Percentiles rank a stretch among this genome's conserved stretches.
phyloP scores from a whole-genome alignment of 2,329 filamentous ascomycete species.

The Aulographum hederae region DNA sequence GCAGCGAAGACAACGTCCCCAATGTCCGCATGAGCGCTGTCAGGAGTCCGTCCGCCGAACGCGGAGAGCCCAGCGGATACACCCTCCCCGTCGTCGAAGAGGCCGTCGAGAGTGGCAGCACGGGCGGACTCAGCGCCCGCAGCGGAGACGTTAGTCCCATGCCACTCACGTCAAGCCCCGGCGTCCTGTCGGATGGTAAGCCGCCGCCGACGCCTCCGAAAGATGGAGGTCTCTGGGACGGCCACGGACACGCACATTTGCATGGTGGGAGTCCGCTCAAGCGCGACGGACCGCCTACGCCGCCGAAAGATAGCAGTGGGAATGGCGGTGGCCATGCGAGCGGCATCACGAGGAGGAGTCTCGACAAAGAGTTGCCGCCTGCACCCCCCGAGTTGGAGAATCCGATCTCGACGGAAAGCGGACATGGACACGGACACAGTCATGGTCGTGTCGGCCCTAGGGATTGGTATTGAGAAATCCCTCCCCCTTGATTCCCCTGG shows the following conservation, averaged over 20 bases:
- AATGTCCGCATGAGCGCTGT: conserved; percentile 41
- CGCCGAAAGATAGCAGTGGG: conserved; percentile 17
- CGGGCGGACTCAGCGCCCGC: conserved; percentile 37
- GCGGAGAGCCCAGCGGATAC: conserved; percentile 32
- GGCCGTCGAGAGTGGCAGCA: conserved; percentile 57
- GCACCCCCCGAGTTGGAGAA: conserved; percentile 6
- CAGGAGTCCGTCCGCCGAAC: conserved; percentile 37
- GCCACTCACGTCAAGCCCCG: background rate
- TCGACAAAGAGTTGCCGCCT: conserved; percentile 17
- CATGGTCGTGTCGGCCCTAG: no score
- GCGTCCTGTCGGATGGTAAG: conserved; percentile 8
- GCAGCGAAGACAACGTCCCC: conserved; percentile 37
- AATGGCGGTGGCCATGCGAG: conserved; percentile 9
- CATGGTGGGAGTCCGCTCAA: no score
- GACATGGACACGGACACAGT: no score
- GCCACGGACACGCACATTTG: background rate
- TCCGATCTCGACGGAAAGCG: background rate
- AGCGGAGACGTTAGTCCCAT: no score
- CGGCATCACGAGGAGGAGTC: no score
- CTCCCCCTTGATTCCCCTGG: no score
- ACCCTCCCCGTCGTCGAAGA: conserved; percentile 79
- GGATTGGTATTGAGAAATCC: no score
- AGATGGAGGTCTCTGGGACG: conserved; percentile 12
- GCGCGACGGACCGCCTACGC: conserved; percentile 18
- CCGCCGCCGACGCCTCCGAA: conserved; percentile 27